Evolutionary conservation across 202 grass and related monocot species (phyloP), one percentile per base, ranked within the genome.

Genomic region (Dendrocalamus latiflorus): DNA sequence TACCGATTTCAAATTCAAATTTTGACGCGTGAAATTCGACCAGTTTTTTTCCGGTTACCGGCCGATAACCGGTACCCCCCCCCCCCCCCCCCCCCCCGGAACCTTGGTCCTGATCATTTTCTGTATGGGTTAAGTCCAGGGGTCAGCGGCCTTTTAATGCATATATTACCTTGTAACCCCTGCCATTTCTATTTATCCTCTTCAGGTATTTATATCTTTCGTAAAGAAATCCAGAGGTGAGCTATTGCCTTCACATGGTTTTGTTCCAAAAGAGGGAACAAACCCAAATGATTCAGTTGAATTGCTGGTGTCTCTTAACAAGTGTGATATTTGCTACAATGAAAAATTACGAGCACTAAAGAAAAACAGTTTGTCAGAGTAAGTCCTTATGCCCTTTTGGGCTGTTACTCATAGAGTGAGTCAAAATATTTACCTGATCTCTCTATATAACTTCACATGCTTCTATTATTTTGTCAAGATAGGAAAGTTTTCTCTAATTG

Each of bases 251-350:
- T 98, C 95, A 76, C 93, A 98, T 85, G 95, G 95, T 79, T 98
- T 98, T 87, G 91, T 98, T 62, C 89, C 95, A 56, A 98, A 91
- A 84, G 95, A 93, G 65, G 95, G 95, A 75, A 91, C 91, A 78
- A 98, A 98, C 65, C 95, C 92, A 83, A 95, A 91, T 88, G 95
- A 98, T 81, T 98, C 95, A 25, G 87, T 95, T 83, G 92, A 98
- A 42, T 87, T 95, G 65, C 55, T 84, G 64, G 82, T 98, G 84
- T 88, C 87, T 86, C 85, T 98, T 70, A 74, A 91, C 21, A 95
- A 98, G 71, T 91, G 86, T 75, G 95, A 98, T 55, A 71, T 85
- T 26, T 98, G 90, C 80, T 98, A 95, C 83, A 89, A 90, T 48
- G 93, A 95, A 77, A 98, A 98, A 73, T 56, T 95, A 68, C 72